Evolutionary conservation across 345 rosid genomes (phyloP), one percentile per base, ranked within the genome.

Genomic region (Citrus mangshanensis): DNA sequence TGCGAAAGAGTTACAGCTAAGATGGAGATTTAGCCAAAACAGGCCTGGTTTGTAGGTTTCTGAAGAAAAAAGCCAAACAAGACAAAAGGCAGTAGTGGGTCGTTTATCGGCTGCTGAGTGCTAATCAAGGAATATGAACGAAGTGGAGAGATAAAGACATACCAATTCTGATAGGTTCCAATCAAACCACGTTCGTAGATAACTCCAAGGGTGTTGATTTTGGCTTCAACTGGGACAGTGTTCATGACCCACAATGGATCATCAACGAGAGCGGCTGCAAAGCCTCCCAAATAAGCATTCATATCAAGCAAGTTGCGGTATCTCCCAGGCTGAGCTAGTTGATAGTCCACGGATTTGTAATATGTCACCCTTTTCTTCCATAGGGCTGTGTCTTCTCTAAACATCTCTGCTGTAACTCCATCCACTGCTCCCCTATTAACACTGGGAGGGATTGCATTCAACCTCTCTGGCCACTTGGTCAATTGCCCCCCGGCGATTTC

Each of bases 81-180:
- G 22, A 58, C 16, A 16, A 42, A 5, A 59, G 16, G 60, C 22
- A 22, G 58, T 21, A 34, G 38, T 46, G 65, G 66, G 55, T 40
- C 2, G 68, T 61, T 70, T 35, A 75, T 59, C 71, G 54, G 40
- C 78, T 74, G 58, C 49, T 60, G 22, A 71, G 24, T 74, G 58
- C 49, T 60, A 22, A 71, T 24, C 24, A 73, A 55, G 28, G 67
- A 56, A 72, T 54, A 56, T 54, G 9, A 22, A 32, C 1, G 3
- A 13, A 54, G 32, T 18, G 22, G 51, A 35, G 14, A 6, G 64
- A 64, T 4, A 54, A 18, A 59, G 67, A 3, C 81, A 9, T 87
- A 95, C 99, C 99, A 96, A 66, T 88, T 91, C 70, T 96, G 99
- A 80, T 96, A 96, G 0, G 98, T 93, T 79, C 99, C 99, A 3